A percentile compares a stretch with the other conserved stretches of the same genome.
phyloP scores from a whole-genome alignment of 2,329 filamentous ascomycete genomes.

The Fusarium sp. region DNA sequence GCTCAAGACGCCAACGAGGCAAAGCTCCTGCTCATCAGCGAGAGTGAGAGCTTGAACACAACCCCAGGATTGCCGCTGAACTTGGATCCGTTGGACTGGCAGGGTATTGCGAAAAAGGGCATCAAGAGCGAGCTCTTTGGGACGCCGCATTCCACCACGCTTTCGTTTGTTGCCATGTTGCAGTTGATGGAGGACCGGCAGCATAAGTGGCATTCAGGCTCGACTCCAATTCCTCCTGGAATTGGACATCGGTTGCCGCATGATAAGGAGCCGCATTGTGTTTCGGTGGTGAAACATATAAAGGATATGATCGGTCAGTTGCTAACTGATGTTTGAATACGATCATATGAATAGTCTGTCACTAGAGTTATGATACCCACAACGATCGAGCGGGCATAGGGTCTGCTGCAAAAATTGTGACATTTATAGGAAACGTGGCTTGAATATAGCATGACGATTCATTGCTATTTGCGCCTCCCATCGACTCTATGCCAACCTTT shows the following conservation, averaged over 20 bases:
- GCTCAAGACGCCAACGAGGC: constrained; percentile 27
- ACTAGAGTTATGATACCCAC: constrained; percentile 9
- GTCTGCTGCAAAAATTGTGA: not conserved
- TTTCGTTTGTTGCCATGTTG: constrained; percentile 26
- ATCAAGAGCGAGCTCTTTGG: constrained; percentile 39
- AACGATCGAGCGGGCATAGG: not conserved
- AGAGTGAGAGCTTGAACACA: constrained; percentile 1
- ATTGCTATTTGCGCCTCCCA: not conserved
- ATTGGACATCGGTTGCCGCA: constrained; percentile 10
- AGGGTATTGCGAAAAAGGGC: constrained; percentile 29
- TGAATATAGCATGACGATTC: too few relatives aligned
- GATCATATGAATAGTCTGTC: not conserved
- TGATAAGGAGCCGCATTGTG: constrained; percentile 38
- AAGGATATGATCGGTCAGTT: constrained; percentile 30
- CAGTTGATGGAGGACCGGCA: constrained; percentile 42
- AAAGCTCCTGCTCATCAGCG: constrained; percentile 28
- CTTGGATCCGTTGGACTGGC: constrained; percentile 33
- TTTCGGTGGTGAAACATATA: constrained; percentile 40
- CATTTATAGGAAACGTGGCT: too few relatives aligned
- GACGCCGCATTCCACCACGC: not conserved
- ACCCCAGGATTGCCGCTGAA: constrained; percentile 19
- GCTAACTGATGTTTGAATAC: constrained; percentile 15
- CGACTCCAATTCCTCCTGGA: constrained; percentile 4
- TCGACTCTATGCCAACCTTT: not conserved
- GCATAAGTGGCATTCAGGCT: constrained; percentile 38